These are phyloP conservation scores for Ophiosphaerella herpotricha DNA, from an alignment of 2,329 filamentous ascomycete genomes.

Conservation along the genomic window DNA sequence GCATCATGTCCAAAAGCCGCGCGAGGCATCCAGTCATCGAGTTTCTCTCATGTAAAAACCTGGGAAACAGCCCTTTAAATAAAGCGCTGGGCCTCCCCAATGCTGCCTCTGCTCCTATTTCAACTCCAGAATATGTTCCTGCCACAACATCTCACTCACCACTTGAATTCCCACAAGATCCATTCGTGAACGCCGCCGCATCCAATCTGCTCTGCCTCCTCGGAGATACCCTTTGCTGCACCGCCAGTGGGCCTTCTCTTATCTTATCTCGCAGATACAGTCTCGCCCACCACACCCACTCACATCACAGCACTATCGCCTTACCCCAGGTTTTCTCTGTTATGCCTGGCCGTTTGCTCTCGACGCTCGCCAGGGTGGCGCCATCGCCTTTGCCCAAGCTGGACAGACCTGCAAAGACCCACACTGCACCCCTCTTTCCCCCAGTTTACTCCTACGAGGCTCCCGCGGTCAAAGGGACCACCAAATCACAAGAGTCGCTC, in stretches of 20 bases:
- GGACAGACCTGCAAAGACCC: slow-evolving; percentile 25
- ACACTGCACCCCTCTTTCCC: slow-evolving; percentile 33
- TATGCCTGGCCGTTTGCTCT: slow-evolving; percentile 45
- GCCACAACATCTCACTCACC: slow-evolving; percentile 34
- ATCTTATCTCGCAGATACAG: slow-evolving; percentile 19
- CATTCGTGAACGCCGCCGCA: slow-evolving; percentile 32
- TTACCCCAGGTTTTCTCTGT: slow-evolving; percentile 38
- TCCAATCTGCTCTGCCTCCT: slow-evolving; percentile 6
- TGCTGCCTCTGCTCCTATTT: slow-evolving; percentile 1
- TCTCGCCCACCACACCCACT: slow-evolving; percentile 13
- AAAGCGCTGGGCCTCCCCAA: slow-evolving; percentile 22
- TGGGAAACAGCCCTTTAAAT: slow-evolving; percentile 23
- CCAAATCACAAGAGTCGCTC: slow-evolving; percentile 40
- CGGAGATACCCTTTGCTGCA: slow-evolving; percentile 13
- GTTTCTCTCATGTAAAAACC: slow-evolving; percentile 40
- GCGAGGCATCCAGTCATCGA: slow-evolving; percentile 33
- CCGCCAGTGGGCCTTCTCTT: slow-evolving; percentile 23
- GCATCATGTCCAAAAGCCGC: slow-evolving; percentile 28
- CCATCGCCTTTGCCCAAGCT: slow-evolving; percentile 39
- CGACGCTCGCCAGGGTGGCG: slow-evolving; percentile 37
- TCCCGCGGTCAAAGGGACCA: slow-evolving; percentile 29
- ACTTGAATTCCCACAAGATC: slow-evolving; percentile 43
- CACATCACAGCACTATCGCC: slow-evolving; percentile 18
- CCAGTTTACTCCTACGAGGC: slow-evolving; percentile 43
- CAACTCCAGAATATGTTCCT: slow-evolving; percentile 36